These are phyloP conservation scores for Gentiana straminea DNA, from an alignment of 257 asterid species.

Conservation along the genomic window DNA sequence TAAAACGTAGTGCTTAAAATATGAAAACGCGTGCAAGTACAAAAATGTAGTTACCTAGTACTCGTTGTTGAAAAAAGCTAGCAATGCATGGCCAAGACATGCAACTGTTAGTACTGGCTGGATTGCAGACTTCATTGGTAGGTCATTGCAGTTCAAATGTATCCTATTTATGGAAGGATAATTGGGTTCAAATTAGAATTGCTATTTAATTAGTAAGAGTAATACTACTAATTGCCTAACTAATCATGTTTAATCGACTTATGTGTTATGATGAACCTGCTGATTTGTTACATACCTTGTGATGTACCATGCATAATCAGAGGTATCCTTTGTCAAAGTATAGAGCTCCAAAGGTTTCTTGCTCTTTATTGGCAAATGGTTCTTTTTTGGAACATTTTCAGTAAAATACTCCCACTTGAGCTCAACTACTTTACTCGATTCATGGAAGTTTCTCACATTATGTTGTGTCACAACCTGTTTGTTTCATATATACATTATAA, in stretches of 20 bases:
- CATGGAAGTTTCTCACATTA: constrained; percentile 51
- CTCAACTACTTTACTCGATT: constrained; percentile 27
- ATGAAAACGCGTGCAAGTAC: neutral
- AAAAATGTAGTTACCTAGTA: constrained; percentile 41
- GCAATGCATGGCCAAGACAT: constrained; percentile 82
- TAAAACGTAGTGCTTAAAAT: too few species aligned
- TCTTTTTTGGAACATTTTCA: constrained; percentile 40
- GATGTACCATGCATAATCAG: constrained; percentile 93
- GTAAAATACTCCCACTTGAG: constrained; percentile 53
- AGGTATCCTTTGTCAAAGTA: constrained; percentile 39
- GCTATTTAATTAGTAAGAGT: too few species aligned
- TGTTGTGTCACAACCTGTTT: constrained; percentile 68
- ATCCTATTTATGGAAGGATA: constrained; percentile 27
- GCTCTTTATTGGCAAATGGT: constrained; percentile 31
- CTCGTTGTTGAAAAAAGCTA: constrained; percentile 64
- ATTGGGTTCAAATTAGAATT: too few species aligned
- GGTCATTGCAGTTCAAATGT: constrained; percentile 35
- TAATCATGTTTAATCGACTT: too few species aligned
- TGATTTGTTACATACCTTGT: constrained; percentile 35
- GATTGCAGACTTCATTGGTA: constrained; percentile 69
- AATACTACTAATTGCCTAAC: too few species aligned
- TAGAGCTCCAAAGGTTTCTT: constrained; percentile 54
- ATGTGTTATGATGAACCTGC: too few species aligned
- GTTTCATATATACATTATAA: too few species aligned
- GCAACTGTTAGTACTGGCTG: constrained; percentile 60